Evolutionary conservation across 495 filamentous ascomycete genomes (phyloP).

Genomic region (Collariella sp.): DNA sequence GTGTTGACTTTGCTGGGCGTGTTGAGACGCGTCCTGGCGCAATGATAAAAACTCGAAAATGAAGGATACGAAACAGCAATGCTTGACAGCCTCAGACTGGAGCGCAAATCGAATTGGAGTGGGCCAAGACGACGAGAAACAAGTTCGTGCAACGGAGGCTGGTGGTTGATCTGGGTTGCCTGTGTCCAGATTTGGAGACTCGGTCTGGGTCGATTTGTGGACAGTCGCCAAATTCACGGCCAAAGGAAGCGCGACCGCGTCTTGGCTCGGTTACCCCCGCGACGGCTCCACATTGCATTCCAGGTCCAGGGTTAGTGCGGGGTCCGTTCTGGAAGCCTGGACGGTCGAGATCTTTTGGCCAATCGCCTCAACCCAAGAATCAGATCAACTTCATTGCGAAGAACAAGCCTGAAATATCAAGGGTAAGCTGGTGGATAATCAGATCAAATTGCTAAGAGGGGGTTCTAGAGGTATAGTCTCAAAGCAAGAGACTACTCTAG

Average conservation of each 20-base stretch:
- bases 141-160: neutral
- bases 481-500: too few relatives aligned
- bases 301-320: slow-evolving; percentile 4
- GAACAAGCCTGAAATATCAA: too few relatives aligned
- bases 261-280: slow-evolving; percentile 24
- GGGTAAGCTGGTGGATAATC: too few relatives aligned
- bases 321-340: neutral
- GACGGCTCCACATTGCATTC: slow-evolving; percentile 13
- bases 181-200: neutral
- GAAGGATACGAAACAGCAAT: slow-evolving; percentile 2
- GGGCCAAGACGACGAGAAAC: neutral
- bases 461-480: too few relatives aligned
- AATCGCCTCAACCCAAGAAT: too few relatives aligned
- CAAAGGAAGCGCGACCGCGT: slow-evolving; percentile 28
- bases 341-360: too few relatives aligned
- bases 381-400: too few relatives aligned
- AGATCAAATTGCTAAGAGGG: too few relatives aligned
- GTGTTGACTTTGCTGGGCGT: neutral
- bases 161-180: neutral
- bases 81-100: neutral
- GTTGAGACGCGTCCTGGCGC: slow-evolving; percentile 5
- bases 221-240: neutral
- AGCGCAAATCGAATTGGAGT: neutral
- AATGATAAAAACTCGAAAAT: neutral
- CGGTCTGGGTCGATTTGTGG: too few relatives aligned